A percentile compares a stretch with the other conserved stretches of the same genome.
Evolutionary conservation across 345 rosid species (phyloP).

Genomic region (Bruguiera gymnorhiza): DNA sequence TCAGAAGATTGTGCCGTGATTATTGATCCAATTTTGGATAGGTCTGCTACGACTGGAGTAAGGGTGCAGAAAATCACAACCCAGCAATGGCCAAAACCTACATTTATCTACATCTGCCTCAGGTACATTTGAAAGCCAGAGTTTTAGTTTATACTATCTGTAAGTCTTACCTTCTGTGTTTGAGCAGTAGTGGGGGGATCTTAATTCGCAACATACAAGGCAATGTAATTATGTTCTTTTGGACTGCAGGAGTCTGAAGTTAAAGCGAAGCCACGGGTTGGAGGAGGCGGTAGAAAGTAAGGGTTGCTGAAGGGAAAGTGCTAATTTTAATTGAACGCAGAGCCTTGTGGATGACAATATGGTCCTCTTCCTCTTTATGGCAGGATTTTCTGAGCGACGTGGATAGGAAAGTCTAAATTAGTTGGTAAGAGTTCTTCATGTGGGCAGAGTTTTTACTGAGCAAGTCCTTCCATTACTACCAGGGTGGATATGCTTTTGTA

Average conservation of each 20-base stretch:
- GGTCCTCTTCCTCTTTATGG: too few species aligned
- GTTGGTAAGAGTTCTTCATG: too few species aligned
- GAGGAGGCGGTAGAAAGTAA: slow-evolving; percentile 19
- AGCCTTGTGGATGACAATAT: too few species aligned
- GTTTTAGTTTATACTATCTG: not conserved
- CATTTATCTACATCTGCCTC: slow-evolving; percentile 63
- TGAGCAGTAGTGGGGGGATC: not conserved
- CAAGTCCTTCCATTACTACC: too few species aligned
- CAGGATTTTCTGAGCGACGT: too few species aligned
- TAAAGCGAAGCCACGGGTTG: slow-evolving; percentile 69
- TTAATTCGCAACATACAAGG: not conserved
- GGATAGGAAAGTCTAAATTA: too few species aligned
- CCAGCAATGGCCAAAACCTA: slow-evolving; percentile 59
- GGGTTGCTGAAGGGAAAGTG: not conserved
- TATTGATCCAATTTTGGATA: slow-evolving; percentile 20
- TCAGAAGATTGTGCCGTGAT: not conserved
- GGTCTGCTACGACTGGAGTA: slow-evolving; percentile 98
- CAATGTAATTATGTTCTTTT: not conserved
- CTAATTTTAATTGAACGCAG: too few species aligned
- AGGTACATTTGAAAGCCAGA: slow-evolving; percentile 31
- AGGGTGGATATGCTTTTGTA: too few species aligned
- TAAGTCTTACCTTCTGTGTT: not conserved
- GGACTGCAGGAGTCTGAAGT: slow-evolving; percentile 72
- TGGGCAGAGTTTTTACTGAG: too few species aligned
- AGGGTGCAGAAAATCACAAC: slow-evolving; percentile 81